phyloP scores from a whole-genome alignment of 495 filamentous ascomycete genomes.

The Rostrohypoxylon terebratum region DNA sequence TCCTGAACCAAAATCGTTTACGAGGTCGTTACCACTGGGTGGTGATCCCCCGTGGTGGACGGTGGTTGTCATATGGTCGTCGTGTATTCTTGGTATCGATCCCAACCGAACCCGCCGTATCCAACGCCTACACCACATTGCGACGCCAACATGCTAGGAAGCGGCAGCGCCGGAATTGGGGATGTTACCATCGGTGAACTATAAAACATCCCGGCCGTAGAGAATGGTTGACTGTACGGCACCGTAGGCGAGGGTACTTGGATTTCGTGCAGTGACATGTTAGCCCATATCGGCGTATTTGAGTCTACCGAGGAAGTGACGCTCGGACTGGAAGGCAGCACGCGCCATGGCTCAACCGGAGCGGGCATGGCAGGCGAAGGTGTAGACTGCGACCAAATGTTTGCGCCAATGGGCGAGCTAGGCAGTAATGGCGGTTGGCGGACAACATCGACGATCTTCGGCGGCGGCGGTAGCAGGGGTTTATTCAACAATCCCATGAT shows the following conservation, averaged over 20 bases:
- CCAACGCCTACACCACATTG: conserved; percentile 82
- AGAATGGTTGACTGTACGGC: conserved; percentile 82
- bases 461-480: conserved; percentile 86
- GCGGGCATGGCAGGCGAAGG: conserved; percentile 66
- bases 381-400: conserved; percentile 80
- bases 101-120: conserved; percentile 84
- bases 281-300: conserved; percentile 81
- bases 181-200: conserved; percentile 71
- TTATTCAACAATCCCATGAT: conserved; percentile 89
- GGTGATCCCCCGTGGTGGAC: conserved; percentile 51
- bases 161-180: conserved; percentile 79
- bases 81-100: conserved; percentile 71
- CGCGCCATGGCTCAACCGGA: conserved; percentile 91
- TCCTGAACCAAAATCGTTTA: conserved; percentile 39
- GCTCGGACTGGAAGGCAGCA: conserved; percentile 87
- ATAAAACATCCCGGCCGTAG: conserved; percentile 73
- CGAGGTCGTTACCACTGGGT: conserved; percentile 56
- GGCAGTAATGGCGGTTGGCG: conserved; percentile 86
- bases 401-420: conserved; percentile 80
- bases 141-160: conserved; percentile 88
- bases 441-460: conserved; percentile 90
- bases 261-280: conserved; percentile 76
- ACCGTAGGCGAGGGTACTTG: conserved; percentile 78
- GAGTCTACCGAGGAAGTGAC: conserved; percentile 78
- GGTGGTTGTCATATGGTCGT: conserved; percentile 73